Conservation (phyloP, 2,329 filamentous ascomycete genomes). For the Cryphonectria radicalis region DNA sequence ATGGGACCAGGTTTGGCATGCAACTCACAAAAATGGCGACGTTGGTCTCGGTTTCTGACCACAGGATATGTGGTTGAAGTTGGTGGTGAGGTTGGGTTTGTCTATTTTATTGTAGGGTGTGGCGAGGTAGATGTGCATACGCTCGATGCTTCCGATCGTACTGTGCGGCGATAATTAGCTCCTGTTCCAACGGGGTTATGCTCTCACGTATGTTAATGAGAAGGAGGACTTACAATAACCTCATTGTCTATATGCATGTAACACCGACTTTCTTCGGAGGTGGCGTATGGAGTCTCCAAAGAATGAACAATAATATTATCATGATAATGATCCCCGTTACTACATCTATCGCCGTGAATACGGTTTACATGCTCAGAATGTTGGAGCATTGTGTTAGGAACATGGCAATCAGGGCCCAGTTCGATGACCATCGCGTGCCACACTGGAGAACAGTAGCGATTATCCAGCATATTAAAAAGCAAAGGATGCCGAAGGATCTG, state of each 20-base stretch:
- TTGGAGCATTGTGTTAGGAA: constrained; percentile 25
- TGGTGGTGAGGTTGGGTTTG: not conserved
- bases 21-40: not conserved
- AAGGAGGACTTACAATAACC: not conserved
- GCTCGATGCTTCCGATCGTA: not conserved
- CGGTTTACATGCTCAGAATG: constrained; percentile 23
- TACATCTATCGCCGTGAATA: constrained; percentile 26
- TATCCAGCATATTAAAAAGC: not conserved
- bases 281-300: not conserved
- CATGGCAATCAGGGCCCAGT: constrained; percentile 30
- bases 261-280: not conserved
- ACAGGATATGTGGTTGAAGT: not conserved
- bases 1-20: not conserved
- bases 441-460: constrained; percentile 31
- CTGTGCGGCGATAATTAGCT: not conserved
- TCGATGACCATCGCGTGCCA: constrained; percentile 27
- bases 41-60: not conserved
- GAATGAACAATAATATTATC: not conserved
- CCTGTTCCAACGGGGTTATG: no score
- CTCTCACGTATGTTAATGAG: no score
- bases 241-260: not conserved
- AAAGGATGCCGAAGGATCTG: constrained; percentile 22
- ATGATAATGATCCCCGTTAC: constrained; percentile 23
- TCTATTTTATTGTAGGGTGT: not conserved
- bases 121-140: not conserved